These are phyloP conservation scores for Xeromyces bisporus DNA, from an alignment of 495 filamentous ascomycete species.

Conservation along the genomic window DNA sequence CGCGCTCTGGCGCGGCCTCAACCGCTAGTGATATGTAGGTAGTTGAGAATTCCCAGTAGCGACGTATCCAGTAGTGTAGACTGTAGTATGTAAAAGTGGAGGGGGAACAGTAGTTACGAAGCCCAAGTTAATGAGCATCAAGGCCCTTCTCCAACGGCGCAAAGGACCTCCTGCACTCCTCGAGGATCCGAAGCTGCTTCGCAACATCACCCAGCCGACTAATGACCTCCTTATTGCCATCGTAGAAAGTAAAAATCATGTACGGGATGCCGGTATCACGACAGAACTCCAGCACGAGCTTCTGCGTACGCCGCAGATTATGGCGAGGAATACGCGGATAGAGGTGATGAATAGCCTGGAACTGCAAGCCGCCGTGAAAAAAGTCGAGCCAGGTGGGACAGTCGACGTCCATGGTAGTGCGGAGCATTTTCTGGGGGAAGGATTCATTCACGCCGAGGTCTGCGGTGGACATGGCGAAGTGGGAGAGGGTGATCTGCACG, in stretches of 20 bases:
- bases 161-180: slow-evolving; percentile 61
- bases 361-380: slow-evolving; percentile 90
- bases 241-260: slow-evolving; percentile 81
- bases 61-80: no score
- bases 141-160: slow-evolving; percentile 26
- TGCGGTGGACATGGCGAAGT: slow-evolving; percentile 93
- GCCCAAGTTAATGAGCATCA: slow-evolving; percentile 19
- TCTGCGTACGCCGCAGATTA: slow-evolving; percentile 72
- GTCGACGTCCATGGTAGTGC: slow-evolving; percentile 96
- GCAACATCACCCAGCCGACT: slow-evolving; percentile 69
- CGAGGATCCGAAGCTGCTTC: slow-evolving; percentile 71
- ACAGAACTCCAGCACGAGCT: slow-evolving; percentile 76
- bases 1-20: no score
- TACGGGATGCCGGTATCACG: slow-evolving; percentile 85
- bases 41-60: no score
- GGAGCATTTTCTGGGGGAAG: slow-evolving; percentile 91
- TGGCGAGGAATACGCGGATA: slow-evolving; percentile 90
- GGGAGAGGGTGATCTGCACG: slow-evolving; percentile 88
- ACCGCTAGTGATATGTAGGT: no score
- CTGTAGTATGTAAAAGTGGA: no score
- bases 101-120: no score
- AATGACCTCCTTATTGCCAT: slow-evolving; percentile 82
- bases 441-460: slow-evolving; percentile 77
- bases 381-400: slow-evolving; percentile 93
- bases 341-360: slow-evolving; percentile 90